Percentiles rank a stretch among this genome's conserved stretches.
Evolutionary conservation across 2,329 filamentous ascomycete genomes (phyloP).

Genomic region (Pyrenophora tritici-repentis): DNA sequence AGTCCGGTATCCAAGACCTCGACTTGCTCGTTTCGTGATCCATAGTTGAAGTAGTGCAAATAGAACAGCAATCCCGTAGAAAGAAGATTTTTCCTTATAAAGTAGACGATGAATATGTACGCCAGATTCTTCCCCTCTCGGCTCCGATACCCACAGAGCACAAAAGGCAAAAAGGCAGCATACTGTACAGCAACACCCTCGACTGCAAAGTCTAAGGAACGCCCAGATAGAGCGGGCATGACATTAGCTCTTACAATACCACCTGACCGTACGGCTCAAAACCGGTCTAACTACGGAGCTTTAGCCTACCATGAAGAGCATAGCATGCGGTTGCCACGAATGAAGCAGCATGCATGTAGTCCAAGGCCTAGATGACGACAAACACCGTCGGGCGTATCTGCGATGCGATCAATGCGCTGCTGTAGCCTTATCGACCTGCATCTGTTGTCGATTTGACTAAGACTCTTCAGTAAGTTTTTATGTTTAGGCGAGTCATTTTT

Average conservation of each 20-base stretch:
- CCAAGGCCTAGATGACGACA: slow-evolving; percentile 27
- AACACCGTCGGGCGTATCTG: slow-evolving; percentile 13
- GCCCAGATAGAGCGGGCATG: slow-evolving; percentile 27
- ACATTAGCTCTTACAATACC: slow-evolving; percentile 29
- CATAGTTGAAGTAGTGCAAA: slow-evolving; percentile 22
- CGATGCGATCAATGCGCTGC: slow-evolving; percentile 24
- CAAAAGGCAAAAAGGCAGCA: slow-evolving; percentile 14
- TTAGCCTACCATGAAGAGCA: slow-evolving; percentile 12
- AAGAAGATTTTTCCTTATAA: background rate
- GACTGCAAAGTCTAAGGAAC: slow-evolving; percentile 15
- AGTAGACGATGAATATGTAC: slow-evolving; percentile 1
- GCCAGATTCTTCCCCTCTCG: background rate
- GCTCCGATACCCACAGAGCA: slow-evolving; percentile 1
- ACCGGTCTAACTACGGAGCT: slow-evolving; percentile 25
- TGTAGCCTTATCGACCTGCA: slow-evolving; percentile 44
- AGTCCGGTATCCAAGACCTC: slow-evolving; percentile 37
- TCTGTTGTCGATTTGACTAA: slow-evolving; percentile 39
- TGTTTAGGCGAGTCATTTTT: slow-evolving; percentile 20
- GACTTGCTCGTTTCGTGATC: slow-evolving; percentile 24
- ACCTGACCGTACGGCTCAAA: slow-evolving; percentile 17
- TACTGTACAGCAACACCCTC: slow-evolving; percentile 14
- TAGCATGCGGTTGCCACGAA: slow-evolving; percentile 22
- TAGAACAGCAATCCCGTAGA: background rate
- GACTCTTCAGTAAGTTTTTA: slow-evolving; percentile 40
- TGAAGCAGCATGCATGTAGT: slow-evolving; percentile 25